Conservation (phyloP, 495 filamentous ascomycete species). For the Penicillium turbatum region DNA sequence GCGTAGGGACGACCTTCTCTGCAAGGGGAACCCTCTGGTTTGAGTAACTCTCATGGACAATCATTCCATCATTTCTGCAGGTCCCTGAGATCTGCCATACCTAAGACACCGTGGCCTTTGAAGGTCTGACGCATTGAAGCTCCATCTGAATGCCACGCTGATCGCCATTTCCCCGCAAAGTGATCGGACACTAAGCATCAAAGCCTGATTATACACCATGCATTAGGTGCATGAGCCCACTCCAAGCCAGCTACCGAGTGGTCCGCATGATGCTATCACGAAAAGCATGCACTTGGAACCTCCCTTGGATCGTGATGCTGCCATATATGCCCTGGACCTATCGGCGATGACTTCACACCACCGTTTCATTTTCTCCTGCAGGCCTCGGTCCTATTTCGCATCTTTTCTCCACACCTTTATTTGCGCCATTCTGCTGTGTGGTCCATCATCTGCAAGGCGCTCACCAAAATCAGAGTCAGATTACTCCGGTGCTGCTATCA, state of each 20-base stretch:
- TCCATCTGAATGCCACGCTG: conserved; percentile 6
- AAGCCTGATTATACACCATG: conserved; percentile 1
- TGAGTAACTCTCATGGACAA: conserved; percentile 12
- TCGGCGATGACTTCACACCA: not conserved
- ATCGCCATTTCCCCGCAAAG: conserved; percentile 24
- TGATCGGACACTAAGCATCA: conserved; percentile 9
- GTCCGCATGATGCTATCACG: conserved; percentile 26
- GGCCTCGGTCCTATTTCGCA: not conserved
- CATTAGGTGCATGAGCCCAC: not conserved
- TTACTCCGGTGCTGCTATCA: conserved; percentile 1
- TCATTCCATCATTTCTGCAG: conserved; percentile 13
- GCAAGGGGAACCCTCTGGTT: conserved; percentile 27
- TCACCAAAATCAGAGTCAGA: not conserved
- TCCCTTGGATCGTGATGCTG: not conserved
- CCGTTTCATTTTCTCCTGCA: not conserved
- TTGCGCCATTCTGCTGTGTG: conserved; percentile 21
- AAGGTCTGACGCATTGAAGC: not conserved
- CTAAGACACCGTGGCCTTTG: not conserved
- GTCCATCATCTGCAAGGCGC: conserved; percentile 20
- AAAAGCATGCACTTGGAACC: conserved; percentile 6
- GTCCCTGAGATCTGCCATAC: conserved; percentile 1
- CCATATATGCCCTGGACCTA: conserved; percentile 1
- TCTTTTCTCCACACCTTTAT: conserved; percentile 25
- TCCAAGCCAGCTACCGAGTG: conserved; percentile 9
- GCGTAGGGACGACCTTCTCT: conserved; percentile 6